Evolutionary conservation across 441 rosid genomes (phyloP), one percentile per base, ranked within the genome.

Genomic region (Croton setiger): DNA sequence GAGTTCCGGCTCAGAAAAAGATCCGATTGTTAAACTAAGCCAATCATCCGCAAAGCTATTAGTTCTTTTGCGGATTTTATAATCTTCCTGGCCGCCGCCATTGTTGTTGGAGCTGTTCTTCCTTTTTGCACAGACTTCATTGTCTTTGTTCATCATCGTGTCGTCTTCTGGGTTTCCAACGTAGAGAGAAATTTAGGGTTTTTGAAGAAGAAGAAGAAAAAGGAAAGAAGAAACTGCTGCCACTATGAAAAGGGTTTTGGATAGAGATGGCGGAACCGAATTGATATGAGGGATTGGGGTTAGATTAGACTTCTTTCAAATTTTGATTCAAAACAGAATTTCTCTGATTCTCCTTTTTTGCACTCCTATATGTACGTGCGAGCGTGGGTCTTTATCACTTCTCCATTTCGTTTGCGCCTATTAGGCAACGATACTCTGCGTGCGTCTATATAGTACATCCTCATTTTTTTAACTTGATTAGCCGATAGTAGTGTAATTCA

Each of bases 11-110:
- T 47, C 52, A 47, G 52, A 5, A 17, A n/a, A 6, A 47, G 52
- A 17, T 13, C 52, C 52, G 14, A 47, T 47, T 13, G 4, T n/a
- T 0, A 78, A 56, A 37, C 70, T 67, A 14, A 79, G 82, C 18
- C 15, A 17, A 13, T 47, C 52, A 47, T 14, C 51, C 4, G 15
- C 14, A 2, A 1, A 15, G 14, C 17, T 15, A 23, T 60, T 14
- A 9, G 48, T 59, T 36, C 36, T 47, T 15, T 62, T 62, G 0
- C 52, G 37, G 20, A 43, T 33, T 13, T 61, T 49, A 6, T n/a
- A 37, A 9, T 27, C 27, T 39, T 66, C 69, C 4, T 37, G 37
- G 11, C 17, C 35, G 21, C 31, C 31, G 31, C 31, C 31, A 27
- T 27, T 27, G 31, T 41, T 52, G 66, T 44, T 31, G 48, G 1